Conservation (phyloP, 805 yeast species). For the Wickerhamiella shivajii region DNA sequence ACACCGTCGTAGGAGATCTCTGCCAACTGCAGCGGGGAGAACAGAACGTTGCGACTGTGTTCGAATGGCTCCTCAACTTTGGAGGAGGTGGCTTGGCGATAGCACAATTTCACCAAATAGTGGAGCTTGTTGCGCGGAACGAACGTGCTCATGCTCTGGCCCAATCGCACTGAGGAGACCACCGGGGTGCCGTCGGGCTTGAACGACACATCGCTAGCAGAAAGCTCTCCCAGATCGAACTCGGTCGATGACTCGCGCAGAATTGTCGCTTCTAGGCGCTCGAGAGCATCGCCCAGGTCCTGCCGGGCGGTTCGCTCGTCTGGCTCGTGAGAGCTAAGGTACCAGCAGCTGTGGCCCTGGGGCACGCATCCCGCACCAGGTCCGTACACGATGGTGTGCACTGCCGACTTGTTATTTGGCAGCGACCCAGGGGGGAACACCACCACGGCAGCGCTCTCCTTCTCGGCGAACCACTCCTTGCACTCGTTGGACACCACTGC, state of each 20-base stretch:
- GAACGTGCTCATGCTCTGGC: constrained; percentile 71
- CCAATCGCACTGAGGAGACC: constrained; percentile 69
- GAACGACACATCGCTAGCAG: constrained; percentile 39
- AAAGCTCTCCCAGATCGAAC: constrained; percentile 39
- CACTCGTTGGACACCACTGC: constrained; percentile 79
- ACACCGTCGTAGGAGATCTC: constrained; percentile 89
- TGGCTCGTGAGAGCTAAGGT: constrained; percentile 57
- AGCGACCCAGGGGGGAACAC: constrained; percentile 84
- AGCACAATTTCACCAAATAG: constrained; percentile 45
- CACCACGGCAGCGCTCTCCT: constrained; percentile 72
- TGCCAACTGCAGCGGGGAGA: constrained; percentile 53
- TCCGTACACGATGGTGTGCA: constrained; percentile 78
- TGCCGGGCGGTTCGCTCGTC: constrained; percentile 45
- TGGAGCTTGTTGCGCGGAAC: constrained; percentile 63
- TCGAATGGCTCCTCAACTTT: constrained; percentile 10
- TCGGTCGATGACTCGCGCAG: constrained; percentile 61
- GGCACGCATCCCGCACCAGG: constrained; percentile 83
- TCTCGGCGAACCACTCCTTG: constrained; percentile 79
- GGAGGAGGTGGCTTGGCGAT: constrained; percentile 33
- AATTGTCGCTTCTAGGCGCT: constrained; percentile 64
- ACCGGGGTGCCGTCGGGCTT: constrained; percentile 50
- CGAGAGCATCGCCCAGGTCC: constrained; percentile 69
- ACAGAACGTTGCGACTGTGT: constrained; percentile 21
- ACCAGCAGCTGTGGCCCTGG: constrained; percentile 79
- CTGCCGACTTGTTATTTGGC: constrained; percentile 49